A percentile compares a stretch with the other conserved stretches of the same genome.
Evolutionary conservation across 176 grass and related monocot species (phyloP).

Genomic region (Thinopyrum elongatum): DNA sequence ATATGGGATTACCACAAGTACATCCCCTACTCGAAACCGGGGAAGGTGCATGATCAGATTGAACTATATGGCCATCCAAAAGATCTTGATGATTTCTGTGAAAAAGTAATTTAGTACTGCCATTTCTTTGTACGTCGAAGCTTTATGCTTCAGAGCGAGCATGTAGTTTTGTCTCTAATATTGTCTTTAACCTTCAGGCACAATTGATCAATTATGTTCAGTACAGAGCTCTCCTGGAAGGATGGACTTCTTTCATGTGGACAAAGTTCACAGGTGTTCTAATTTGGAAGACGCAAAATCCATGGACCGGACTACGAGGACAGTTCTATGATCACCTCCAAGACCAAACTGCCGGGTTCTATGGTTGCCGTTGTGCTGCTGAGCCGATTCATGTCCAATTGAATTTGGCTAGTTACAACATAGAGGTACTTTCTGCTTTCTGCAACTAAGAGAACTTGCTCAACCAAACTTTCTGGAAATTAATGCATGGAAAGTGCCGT

Average conservation of each 20-base stretch:
- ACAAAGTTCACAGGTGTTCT: constrained; percentile 90
- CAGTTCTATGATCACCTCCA: constrained; percentile 98
- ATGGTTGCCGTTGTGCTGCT: constrained; percentile 82
- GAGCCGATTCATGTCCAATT: constrained; percentile 88
- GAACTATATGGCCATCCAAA: constrained; percentile 68
- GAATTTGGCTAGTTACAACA: constrained; percentile 74
- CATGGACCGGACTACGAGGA: constrained; percentile 93
- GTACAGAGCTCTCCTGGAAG: constrained; percentile 94
- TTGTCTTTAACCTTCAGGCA: constrained; percentile 52
- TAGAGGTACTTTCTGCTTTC: constrained; percentile 63
- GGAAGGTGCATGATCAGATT: constrained; percentile 94
- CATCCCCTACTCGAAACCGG: constrained; percentile 91
- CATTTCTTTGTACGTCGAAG: neutral
- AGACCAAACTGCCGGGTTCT: constrained; percentile 93
- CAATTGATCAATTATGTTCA: constrained; percentile 94
- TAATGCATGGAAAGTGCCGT: constrained; percentile 21
- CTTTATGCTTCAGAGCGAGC: constrained; percentile 15
- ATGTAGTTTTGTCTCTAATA: constrained; percentile 26
- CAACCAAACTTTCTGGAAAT: neutral
- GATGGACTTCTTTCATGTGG: constrained; percentile 99
- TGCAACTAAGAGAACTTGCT: neutral
- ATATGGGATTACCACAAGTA: constrained; percentile 99
- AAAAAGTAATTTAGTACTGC: constrained; percentile 55
- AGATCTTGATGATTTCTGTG: constrained; percentile 87
- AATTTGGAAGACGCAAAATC: constrained; percentile 98